Evolutionary conservation across 2,329 filamentous ascomycete species (phyloP).

Genomic region (Calycina herbarum): DNA sequence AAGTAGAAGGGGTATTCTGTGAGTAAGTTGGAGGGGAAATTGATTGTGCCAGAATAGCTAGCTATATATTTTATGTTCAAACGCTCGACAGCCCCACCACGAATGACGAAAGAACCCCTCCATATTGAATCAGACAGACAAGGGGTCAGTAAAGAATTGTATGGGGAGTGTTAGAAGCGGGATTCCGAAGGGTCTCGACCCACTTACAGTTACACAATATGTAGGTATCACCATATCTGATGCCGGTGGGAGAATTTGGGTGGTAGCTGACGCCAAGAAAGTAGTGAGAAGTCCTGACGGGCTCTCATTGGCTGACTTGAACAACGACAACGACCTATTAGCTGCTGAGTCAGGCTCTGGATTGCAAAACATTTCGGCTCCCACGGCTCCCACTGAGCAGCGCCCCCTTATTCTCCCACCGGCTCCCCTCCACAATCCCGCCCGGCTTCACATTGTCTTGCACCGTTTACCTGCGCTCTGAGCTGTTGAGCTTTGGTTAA

Average conservation of each 20-base stretch:
- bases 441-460: neutral
- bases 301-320: neutral
- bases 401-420: neutral
- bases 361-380: neutral
- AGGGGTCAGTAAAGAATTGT: neutral
- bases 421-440: neutral
- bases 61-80: neutral
- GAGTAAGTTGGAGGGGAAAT: neutral
- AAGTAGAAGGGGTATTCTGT: neutral
- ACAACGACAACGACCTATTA: neutral
- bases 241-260: neutral
- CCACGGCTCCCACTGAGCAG: neutral
- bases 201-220: neutral
- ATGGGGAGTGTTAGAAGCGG: neutral
- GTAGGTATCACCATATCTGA: neutral
- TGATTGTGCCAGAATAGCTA: neutral
- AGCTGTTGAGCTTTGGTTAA: neutral
- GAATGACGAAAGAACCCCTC: conserved; percentile 1
- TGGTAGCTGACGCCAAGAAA: neutral
- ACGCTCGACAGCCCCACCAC: neutral
- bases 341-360: neutral
- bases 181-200: neutral
- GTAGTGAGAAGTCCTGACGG: neutral
- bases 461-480: neutral
- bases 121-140: neutral